phyloP scores from a whole-genome alignment of 805 yeast genomes.

The Lipomyces yamanashiensis region DNA sequence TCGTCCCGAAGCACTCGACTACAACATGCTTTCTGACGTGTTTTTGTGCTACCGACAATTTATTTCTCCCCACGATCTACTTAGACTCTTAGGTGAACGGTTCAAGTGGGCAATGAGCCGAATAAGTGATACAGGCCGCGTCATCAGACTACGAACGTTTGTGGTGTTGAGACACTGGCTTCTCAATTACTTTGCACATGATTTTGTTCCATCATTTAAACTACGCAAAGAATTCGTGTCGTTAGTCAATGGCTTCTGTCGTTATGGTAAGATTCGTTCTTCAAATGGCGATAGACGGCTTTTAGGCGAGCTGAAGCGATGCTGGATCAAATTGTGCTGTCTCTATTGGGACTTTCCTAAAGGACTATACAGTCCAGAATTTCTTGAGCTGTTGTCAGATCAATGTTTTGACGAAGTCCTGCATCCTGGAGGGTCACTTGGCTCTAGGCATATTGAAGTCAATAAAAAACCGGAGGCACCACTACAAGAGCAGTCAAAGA shows the following conservation, averaged over 20 bases:
- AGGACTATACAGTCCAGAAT: conserved; percentile 16
- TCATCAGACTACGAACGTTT: conserved; percentile 78
- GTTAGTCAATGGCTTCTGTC: conserved; percentile 47
- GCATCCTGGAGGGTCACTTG: conserved; percentile 44
- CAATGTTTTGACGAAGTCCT: conserved; percentile 35
- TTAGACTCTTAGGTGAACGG: conserved; percentile 66
- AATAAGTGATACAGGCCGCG: conserved; percentile 57
- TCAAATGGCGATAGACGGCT: conserved; percentile 45
- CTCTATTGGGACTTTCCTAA: conserved; percentile 44
- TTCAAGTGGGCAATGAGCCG: conserved; percentile 70
- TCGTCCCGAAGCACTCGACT: conserved; percentile 75
- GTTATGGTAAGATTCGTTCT: conserved; percentile 39
- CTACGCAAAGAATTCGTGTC: conserved; percentile 52
- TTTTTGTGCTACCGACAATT: conserved; percentile 81
- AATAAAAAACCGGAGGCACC: not conserved
- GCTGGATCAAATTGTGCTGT: conserved; percentile 53
- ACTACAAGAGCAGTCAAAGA: not conserved
- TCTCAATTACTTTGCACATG: conserved; percentile 82
- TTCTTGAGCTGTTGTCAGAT: conserved; percentile 15
- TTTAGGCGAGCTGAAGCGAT: conserved; percentile 53
- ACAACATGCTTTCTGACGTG: conserved; percentile 79
- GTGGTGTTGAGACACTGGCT: conserved; percentile 90
- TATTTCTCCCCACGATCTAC: conserved; percentile 59
- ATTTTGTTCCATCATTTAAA: conserved; percentile 62
- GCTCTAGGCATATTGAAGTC: conserved; percentile 10